Evolutionary conservation across 805 yeast species (phyloP).

Genomic region (Myxozyma kluyveri): DNA sequence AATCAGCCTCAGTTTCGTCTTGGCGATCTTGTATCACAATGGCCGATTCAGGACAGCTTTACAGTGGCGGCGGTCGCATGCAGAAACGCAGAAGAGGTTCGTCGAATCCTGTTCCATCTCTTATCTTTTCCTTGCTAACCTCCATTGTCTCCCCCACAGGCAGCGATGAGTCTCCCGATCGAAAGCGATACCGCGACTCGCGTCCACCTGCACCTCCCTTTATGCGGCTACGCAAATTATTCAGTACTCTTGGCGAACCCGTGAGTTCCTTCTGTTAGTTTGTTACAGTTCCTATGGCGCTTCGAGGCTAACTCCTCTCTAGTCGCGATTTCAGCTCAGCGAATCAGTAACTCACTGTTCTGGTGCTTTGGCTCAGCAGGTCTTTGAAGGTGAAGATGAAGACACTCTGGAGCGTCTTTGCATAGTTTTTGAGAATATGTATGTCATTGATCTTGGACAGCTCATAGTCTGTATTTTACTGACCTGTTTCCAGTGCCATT

Average conservation of each 20-base stretch:
- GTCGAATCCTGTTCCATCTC: background rate
- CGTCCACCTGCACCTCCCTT: constrained; percentile 4
- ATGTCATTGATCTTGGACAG: background rate
- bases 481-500: constrained; percentile 35
- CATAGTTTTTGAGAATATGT: constrained; percentile 11
- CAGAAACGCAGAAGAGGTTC: background rate
- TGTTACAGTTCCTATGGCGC: too few relatives aligned
- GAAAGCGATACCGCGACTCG: constrained; percentile 9
- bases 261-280: constrained; percentile 5
- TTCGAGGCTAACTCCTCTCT: background rate
- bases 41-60: too few relatives aligned
- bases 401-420: constrained; percentile 2
- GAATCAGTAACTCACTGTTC: constrained; percentile 14
- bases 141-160: background rate
- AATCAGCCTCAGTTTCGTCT: too few relatives aligned
- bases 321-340: constrained; percentile 11
- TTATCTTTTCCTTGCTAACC: background rate
- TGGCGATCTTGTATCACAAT: too few relatives aligned
- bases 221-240: constrained; percentile 17
- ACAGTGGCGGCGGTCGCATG: background rate
- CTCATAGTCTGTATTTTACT: background rate
- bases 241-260: constrained; percentile 22
- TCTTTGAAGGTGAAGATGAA: constrained; percentile 9
- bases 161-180: constrained; percentile 12
- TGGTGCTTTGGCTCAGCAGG: constrained; percentile 1